phyloP scores from a whole-genome alignment of 805 yeast genomes.

The Lipomyces sp. region DNA sequence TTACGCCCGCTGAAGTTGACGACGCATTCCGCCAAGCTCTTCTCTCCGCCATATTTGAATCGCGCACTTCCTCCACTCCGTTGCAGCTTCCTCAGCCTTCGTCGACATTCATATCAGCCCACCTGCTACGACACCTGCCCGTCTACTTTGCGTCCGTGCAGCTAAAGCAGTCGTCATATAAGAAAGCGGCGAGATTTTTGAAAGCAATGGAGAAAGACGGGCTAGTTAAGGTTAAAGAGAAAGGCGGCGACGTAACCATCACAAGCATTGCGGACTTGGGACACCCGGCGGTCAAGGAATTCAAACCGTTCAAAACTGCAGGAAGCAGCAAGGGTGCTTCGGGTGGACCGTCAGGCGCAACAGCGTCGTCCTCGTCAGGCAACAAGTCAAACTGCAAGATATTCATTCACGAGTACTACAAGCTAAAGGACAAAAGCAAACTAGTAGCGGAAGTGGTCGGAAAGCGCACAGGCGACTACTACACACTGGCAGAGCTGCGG shows the following conservation, averaged over 20 bases:
- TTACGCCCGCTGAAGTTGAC: conserved; percentile 58
- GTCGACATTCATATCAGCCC: conserved; percentile 70
- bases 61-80: conserved; percentile 37
- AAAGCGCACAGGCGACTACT: conserved; percentile 46
- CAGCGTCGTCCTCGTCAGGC: background rate
- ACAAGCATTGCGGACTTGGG: conserved; percentile 48
- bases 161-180: conserved; percentile 82
- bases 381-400: background rate
- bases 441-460: conserved; percentile 47
- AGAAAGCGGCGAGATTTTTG: conserved; percentile 77
- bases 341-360: conserved; percentile 25
- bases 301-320: conserved; percentile 56
- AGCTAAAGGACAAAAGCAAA: conserved; percentile 44
- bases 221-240: conserved; percentile 70
- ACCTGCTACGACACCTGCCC: conserved; percentile 71
- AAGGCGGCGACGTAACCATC: conserved; percentile 74
- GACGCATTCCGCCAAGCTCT: conserved; percentile 69
- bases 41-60: conserved; percentile 59
- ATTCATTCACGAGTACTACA: conserved; percentile 14
- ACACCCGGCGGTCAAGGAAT: conserved; percentile 52
- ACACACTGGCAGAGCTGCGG: conserved; percentile 55
- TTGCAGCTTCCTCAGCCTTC: conserved; percentile 63
- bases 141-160: conserved; percentile 35
- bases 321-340: conserved; percentile 16
- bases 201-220: conserved; percentile 81